Base-by-base conservation (phyloP, 441 rosid species). In the Gossypium schwendimanii region DNA sequence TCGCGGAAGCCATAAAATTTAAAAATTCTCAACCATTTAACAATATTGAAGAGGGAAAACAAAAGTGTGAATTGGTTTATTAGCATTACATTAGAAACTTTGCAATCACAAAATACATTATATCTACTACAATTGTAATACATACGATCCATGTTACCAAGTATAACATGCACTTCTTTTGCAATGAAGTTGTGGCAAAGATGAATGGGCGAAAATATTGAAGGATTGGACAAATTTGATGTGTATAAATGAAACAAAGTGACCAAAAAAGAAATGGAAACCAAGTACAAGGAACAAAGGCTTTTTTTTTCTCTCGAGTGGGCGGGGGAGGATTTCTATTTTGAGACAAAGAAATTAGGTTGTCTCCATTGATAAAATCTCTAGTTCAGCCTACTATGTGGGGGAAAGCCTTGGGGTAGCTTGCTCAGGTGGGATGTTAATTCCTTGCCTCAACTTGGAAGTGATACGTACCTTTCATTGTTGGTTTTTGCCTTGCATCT, bases 381-480 rank as follows among this genome's bases (percentile, higher is more conserved):
- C 97, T 36, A 93, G 97, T 63, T 93, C 98, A 1, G 97, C 98
- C 97, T 97, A 91, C 98, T 97, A 91, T 17, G 91, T 85, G 4
- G 98, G 98, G 59, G 98, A 92, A 54, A 91, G 92, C 75, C 89
- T 89, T 1, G 98, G 98, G 17, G 82, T 82, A 9, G 98, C 98
- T 81, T 91, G 96, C 57, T 89, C 97, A 0, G 89, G 92, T 1
- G 91, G 69, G 70, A 93, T 84, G 4, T 76, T 71, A 53, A 87
- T 85, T 47, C 81, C 89, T 74, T 78, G 77, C 80, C 83, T 84
- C 81, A 89, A 63, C 62, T 81, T 84, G 2, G 87, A 70, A 20
- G 74, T 76, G 17, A 88, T 57, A 15, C 85, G 23, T 21, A 21
- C 23, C 88, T 69, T 70, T 87, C 91, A 91, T 87, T 8, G 87